phyloP scores from a whole-genome alignment of 208 protist genomes.

The Wallacemonas sp. region DNA sequence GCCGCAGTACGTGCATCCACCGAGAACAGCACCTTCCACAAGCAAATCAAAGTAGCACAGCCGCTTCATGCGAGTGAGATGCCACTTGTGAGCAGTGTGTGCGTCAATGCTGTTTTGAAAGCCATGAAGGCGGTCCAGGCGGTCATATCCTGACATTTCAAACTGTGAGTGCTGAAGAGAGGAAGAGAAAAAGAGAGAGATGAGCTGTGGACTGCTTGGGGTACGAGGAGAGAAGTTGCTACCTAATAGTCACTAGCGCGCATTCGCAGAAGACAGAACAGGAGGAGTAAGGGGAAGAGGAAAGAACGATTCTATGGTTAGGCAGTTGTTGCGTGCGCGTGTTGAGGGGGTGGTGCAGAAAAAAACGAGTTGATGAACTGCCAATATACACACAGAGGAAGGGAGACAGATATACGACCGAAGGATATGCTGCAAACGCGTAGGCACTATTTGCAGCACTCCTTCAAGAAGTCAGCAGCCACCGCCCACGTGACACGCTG shows the following conservation, averaged over 20 bases:
- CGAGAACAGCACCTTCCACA: conserved; percentile 10
- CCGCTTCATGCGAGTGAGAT: conserved; percentile 6
- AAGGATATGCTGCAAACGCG: too few relatives aligned
- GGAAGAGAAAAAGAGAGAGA: background rate
- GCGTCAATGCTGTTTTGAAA: conserved; percentile 13
- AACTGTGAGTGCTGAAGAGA: background rate
- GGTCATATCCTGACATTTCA: conserved; percentile 12
- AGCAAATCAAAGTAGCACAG: conserved; percentile 16
- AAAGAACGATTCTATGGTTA: background rate
- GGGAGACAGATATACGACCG: background rate
- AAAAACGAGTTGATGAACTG: too few relatives aligned
- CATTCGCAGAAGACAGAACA: background rate
- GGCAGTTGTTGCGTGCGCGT: background rate
- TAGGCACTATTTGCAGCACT: too few relatives aligned
- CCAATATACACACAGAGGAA: too few relatives aligned
- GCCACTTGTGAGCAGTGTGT: conserved; percentile 13
- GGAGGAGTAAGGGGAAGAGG: background rate
- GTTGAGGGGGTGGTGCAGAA: too few relatives aligned
- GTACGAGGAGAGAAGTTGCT: background rate
- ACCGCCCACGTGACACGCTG: too few relatives aligned
- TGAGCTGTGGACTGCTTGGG: background rate
- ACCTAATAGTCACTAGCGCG: background rate
- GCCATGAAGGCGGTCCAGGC: background rate
- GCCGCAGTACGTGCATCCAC: conserved; percentile 7
- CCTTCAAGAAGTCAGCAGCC: too few relatives aligned